Evolutionary conservation across 345 rosid species (phyloP).

Genomic region (Citrus australasica): DNA sequence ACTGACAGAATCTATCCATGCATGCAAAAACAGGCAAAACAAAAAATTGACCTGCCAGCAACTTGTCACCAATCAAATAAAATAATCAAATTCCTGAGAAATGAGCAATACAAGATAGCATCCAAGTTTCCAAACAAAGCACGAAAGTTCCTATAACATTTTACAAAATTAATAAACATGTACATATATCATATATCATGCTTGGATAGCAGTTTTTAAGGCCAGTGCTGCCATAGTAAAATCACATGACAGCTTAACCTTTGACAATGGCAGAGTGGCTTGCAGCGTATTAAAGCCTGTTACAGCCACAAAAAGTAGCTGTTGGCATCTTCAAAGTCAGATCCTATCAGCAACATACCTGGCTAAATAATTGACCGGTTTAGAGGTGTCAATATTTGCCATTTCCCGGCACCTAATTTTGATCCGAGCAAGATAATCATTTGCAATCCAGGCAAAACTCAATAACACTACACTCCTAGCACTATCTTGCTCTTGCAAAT

Average conservation of each 20-base stretch:
- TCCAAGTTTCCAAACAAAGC: background rate
- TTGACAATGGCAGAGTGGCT: constrained; percentile 53
- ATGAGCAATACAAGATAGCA: background rate
- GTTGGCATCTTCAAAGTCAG: constrained; percentile 22
- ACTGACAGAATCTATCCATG: background rate
- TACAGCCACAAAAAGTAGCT: constrained; percentile 3
- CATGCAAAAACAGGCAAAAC: background rate
- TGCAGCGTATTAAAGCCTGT: constrained; percentile 25
- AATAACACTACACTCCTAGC: constrained; percentile 36
- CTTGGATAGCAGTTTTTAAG: background rate
- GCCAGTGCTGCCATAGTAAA: background rate
- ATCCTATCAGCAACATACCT: constrained; percentile 66
- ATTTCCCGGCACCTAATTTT: constrained; percentile 43
- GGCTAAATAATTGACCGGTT: constrained; percentile 58
- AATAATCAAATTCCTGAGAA: background rate
- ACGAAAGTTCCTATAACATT: background rate
- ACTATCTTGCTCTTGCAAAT: constrained; percentile 44
- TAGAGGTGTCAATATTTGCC: constrained; percentile 36
- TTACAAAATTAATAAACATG: background rate
- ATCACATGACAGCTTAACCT: background rate
- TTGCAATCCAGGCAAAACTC: constrained; percentile 90
- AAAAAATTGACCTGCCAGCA: background rate
- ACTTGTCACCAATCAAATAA: background rate
- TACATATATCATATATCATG: background rate
- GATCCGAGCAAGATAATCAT: constrained; percentile 82